Evolutionary conservation across 306 rosid genomes (phyloP), one percentile per base, ranked within the genome.

Genomic region (Myrica gale): DNA sequence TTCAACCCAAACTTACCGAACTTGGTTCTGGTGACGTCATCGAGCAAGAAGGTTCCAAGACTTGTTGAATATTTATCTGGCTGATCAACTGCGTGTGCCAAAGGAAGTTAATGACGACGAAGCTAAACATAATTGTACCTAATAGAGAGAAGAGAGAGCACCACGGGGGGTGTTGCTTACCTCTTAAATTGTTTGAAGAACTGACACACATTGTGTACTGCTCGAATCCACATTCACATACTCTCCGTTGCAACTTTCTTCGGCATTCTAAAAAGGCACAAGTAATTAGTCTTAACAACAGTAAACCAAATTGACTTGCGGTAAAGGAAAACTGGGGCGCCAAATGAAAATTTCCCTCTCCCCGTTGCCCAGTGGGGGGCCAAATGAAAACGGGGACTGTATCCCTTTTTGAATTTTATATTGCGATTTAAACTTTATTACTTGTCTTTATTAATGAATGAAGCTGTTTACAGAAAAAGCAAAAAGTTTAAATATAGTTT

Each of bases 221-320:
- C 47, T 79, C 21, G 69, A 63, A 12, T 79, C 62, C 13, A 72
- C 77, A 52, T 79, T 72, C 21, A 79, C 77, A 10, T 7, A 79
- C 45, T 79, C 77, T 26, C 82, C 82, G 7, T 68, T 46, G 77
- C 82, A 79, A 65, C 82, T 73, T 44, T 43, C 46, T 13, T 72
- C 17, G n/a, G 65, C 37, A 26, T 67, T 41, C 82, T 79, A 17
- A 37, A 73, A 62, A 13, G n/a, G 37, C 20, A 78, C 7, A 72
- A 11, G 32, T 9, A 16, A 39, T 9, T 4, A 62, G n/a, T 32
- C 9, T 13, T 12, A 32, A 32, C 6, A 7, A 62, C n/a, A 12
- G 1, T 11, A 13, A n/a, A n/a, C n/a, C n/a, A n/a, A n/a, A n/a
- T n/a, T n/a, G n/a, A n/a, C n/a, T n/a, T n/a, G n/a, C n/a, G n/a